Evolutionary conservation across 768 basidiomycete genomes (phyloP), one percentile per base, ranked within the genome.

Genomic region (Tephrocybe sp.): DNA sequence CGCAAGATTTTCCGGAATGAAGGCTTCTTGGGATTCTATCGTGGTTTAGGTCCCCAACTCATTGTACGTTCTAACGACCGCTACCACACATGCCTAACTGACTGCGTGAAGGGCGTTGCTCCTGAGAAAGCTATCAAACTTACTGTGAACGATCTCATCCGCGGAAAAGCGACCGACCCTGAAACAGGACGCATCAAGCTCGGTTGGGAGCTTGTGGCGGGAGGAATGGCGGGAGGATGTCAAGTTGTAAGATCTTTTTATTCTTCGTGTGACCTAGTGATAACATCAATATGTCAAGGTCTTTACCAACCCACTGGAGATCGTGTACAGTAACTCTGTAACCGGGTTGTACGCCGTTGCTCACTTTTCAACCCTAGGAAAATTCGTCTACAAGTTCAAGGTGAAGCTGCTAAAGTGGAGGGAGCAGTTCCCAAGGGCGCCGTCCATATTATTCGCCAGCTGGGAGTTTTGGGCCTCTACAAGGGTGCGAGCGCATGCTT

Each of bases 121-220:
- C 93, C 93, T 10, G 93, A 97, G 68, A 97, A 97, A 73, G 97
- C 97, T 10, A 97, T 99, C 69, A 99, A 99, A 66, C 70, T 99
- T 53, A 97, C 97, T 2, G 88, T 99, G 41, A 98, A 97, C 70
- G 95, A 97, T 63, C 69, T 95, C 47, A 76, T 99, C 19, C 84
- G 97, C 27, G 75, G 80, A 21, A 79, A 82, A 43, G 84, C 86
- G 9, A 95, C 83, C 70, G 94, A 99, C 68, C 91, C 94, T 19
- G 93, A 95, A 67, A 99, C 97, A 9, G 97, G 97, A 11, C 80
- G 92, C 47, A 99, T 99, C 66, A 81, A 85, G 50, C 62, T 97
- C n/a, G 59, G 60, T n/a, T 94, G 91, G 90, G 97, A 99, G 69
- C 58, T 98, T 15, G 50, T 90, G 4, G 95, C 95, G 27, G 97